phyloP scores from a whole-genome alignment of 371 early-diverging fungal genomes.

The Mortierella sp. region DNA sequence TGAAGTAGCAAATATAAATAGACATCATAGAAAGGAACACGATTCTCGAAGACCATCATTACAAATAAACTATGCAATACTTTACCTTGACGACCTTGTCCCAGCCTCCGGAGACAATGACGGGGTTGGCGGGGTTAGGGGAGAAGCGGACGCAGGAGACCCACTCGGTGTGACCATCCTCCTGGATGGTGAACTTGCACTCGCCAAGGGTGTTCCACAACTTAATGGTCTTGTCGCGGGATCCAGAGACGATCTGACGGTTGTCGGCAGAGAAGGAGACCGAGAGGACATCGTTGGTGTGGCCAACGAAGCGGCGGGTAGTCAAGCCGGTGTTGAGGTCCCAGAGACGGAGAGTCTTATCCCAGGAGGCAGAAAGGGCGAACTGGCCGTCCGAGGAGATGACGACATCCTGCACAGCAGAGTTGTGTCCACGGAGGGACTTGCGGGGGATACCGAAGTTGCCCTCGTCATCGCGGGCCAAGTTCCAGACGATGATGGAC shows the following conservation, averaged over 20 bases:
- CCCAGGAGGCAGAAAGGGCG: constrained; percentile 98
- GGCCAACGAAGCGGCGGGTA: constrained; percentile 96
- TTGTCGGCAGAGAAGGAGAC: constrained; percentile 99
- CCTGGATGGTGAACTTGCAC: constrained; percentile 95
- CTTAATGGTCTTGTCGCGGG: constrained; percentile 98
- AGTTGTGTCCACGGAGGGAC: constrained; percentile 94
- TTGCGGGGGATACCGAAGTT: constrained; percentile 93
- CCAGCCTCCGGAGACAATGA: constrained; percentile 98
- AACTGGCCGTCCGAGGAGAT: constrained; percentile 98
- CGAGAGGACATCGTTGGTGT: constrained; percentile 97
- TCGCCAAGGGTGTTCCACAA: constrained; percentile 99
- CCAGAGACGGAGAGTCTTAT: constrained; percentile 99
- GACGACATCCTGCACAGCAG: constrained; percentile 97
- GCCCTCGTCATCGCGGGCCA: constrained; percentile 87
- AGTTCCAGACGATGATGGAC: constrained; percentile 96
- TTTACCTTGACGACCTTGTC: constrained; percentile 98
- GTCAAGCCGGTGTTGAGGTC: constrained; percentile 94
- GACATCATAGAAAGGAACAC: no score
- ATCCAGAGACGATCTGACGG: constrained; percentile 98
- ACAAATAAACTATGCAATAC: neutral
- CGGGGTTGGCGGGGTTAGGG: constrained; percentile 97
- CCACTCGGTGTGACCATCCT: constrained; percentile 97
- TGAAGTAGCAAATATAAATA: constrained; percentile 74
- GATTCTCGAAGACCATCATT: neutral
- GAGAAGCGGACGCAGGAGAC: constrained; percentile 99